A percentile compares a stretch with the other conserved stretches of the same genome.
These are phyloP conservation scores for Thuja plicata DNA, from an alignment of 83 land plant genomes.

Conservation along the genomic window DNA sequence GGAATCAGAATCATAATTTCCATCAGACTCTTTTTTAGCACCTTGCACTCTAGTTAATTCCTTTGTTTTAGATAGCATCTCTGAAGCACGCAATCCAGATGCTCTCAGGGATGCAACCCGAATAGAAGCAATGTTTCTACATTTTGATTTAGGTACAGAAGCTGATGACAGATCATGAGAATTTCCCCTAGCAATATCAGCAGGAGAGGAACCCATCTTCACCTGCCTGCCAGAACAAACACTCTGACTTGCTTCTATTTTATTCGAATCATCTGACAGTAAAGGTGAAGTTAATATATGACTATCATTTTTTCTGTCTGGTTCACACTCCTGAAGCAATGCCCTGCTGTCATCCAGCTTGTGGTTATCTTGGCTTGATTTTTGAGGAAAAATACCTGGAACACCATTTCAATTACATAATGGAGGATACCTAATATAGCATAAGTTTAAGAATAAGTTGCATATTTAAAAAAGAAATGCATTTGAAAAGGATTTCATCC, in stretches of 20 bases:
- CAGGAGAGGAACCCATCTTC: not conserved
- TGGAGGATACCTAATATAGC: not conserved
- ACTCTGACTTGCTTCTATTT: not conserved
- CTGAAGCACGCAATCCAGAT: conserved; percentile 35
- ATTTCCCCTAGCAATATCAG: not conserved
- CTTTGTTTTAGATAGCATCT: not conserved
- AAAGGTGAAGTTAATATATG: not conserved
- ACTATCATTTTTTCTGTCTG: not conserved
- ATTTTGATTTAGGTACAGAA: conserved; percentile 28
- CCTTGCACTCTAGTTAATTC: not conserved
- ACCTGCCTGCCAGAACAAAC: not conserved
- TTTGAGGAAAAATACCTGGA: not conserved
- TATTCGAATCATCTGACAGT: not conserved
- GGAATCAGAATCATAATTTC: not conserved
- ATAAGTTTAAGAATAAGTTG: not conserved
- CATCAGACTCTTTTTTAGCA: not conserved
- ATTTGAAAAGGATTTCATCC: not conserved
- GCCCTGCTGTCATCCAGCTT: not conserved
- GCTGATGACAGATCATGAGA: not conserved
- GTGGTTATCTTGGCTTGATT: not conserved
- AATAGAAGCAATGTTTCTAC: conserved; percentile 42
- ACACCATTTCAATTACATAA: not conserved
- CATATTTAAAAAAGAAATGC: not conserved
- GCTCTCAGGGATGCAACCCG: conserved; percentile 55
- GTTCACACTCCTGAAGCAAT: not conserved